These are phyloP conservation scores for Ajuga chamaepitys DNA, from an alignment of 257 asterid genomes.

Conservation along the genomic window DNA sequence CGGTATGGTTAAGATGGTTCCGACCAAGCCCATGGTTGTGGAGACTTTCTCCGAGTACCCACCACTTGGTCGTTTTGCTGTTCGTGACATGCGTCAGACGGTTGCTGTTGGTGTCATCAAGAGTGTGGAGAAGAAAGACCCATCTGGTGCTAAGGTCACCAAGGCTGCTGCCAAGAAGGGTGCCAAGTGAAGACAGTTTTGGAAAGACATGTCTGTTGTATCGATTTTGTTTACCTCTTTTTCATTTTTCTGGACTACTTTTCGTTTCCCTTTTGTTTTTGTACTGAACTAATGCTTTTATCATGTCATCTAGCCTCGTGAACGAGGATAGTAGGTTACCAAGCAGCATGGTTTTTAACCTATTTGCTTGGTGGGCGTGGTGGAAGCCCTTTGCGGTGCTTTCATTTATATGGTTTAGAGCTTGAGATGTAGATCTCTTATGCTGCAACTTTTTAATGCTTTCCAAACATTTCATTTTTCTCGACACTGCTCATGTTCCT, in stretches of 20 bases:
- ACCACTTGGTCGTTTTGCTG: slow-evolving; percentile 46
- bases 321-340: neutral
- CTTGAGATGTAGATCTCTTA: neutral
- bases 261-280: neutral
- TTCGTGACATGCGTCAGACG: slow-evolving; percentile 51
- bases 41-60: slow-evolving; percentile 41
- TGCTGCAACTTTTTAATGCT: neutral
- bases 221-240: neutral
- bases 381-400: neutral
- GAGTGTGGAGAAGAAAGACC: slow-evolving; percentile 44
- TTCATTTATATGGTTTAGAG: too few species aligned
- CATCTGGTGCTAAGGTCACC: slow-evolving; percentile 51
- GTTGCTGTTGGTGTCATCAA: slow-evolving; percentile 51
- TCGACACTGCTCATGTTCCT: neutral
- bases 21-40: slow-evolving; percentile 52
- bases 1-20: slow-evolving; percentile 44
- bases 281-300: neutral
- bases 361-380: neutral
- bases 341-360: neutral
- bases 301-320: slow-evolving; percentile 6
- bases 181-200: slow-evolving; percentile 18
- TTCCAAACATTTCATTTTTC: neutral
- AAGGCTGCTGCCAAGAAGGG: slow-evolving; percentile 53
- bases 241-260: neutral
- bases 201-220: too few species aligned